Base-by-base conservation (phyloP, 2,329 filamentous ascomycete genomes). In the Venturia effusa region DNA sequence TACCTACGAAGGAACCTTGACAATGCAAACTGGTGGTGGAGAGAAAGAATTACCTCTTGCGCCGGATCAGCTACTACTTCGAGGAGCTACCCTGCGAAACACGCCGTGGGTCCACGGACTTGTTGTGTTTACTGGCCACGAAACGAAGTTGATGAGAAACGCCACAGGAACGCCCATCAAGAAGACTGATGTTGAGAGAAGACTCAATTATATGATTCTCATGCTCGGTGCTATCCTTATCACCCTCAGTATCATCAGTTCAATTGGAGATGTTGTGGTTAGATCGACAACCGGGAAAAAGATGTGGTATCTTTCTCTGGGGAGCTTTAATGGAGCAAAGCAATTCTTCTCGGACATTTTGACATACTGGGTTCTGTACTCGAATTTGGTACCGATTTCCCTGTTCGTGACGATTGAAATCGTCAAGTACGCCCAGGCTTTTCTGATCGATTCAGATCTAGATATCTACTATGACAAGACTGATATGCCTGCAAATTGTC, bases 101-200 rank as follows among this genome's bases (percentile, higher is more conserved):
- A 99, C 94, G 1, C 93, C 92, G 37, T 99, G 94, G 93, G 86
- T 97, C 60, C 91, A 99, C 73, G 94, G 93, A 45, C 84, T 96
- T 22, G 94, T 99, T 63, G 93, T 99, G 19, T 99, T 97, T 71
- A 96, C 91, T 2, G 94, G 94, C 61, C 94, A 99, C 76, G 94
- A 99, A 78, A 97, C 94, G 7, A 99, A 99, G 77, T 83, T 99
- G 67, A 97, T 99, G 94, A 88, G 94, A 69, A 99, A 99, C 74
- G 95, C 94, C 22, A 99, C 93, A 3, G 93, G 93, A 4, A 89
- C 94, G 1, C 95, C 94, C 6, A 99, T 99, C 78, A 99, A 99
- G 80, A 89, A 93, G 64, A 99, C 94, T 41, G 93, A 92, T 69
- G 93, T 99, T 7, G 94, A 99, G 77, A 86, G 88, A 67, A 89